Base-by-base conservation (phyloP, 306 rosid species). In the Cicer yamashitae region DNA sequence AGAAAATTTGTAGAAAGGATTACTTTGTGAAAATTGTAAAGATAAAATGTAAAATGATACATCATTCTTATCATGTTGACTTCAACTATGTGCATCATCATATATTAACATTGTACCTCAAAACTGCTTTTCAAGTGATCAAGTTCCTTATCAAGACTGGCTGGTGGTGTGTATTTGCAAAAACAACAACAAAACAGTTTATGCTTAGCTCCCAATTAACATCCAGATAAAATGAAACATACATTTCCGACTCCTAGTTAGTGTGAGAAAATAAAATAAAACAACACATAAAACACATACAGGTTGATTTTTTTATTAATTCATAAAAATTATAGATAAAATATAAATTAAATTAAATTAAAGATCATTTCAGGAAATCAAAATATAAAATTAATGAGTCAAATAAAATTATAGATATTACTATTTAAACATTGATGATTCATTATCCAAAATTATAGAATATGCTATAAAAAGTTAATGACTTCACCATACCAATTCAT, bases 111-210 rank as follows among this genome's bases (percentile, higher is more conserved):
- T 8, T 63, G 47, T 80, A 90, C 98, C 93, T 91, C 98, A 20
- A 94, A 87, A 61, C 80, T 89, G 45, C 22, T 87, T 89, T 91
- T 94, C 82, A 90, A 79, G 65, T 74, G 78, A 78, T 94, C 97
- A 71, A 91, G 91, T 82, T 94, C 96, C 84, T 79, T 89, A 75
- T n/a, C n/a, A 91, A 60, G 97, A 94, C 82, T 91, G 97, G 74
- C 96, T 89, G 58, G 93, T 80, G n/a, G 96, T 94, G 76, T 94
- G 98, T 70, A 94, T 91, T 91, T 94, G 85, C 77, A 84, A 70
- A 46, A 82, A 66, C 4, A 48, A 38, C 44, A 69, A 68, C 12
- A 70, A 51, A 62, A 65, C 39, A 67, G 74, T 10, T 53, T 51
- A 39, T 51, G 17, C 8, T n/a, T 53, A 54, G 10, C 20, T 59